These are phyloP conservation scores for Mycosphaerella sp. DNA, from an alignment of 2,329 filamentous ascomycete genomes.

Conservation along the genomic window DNA sequence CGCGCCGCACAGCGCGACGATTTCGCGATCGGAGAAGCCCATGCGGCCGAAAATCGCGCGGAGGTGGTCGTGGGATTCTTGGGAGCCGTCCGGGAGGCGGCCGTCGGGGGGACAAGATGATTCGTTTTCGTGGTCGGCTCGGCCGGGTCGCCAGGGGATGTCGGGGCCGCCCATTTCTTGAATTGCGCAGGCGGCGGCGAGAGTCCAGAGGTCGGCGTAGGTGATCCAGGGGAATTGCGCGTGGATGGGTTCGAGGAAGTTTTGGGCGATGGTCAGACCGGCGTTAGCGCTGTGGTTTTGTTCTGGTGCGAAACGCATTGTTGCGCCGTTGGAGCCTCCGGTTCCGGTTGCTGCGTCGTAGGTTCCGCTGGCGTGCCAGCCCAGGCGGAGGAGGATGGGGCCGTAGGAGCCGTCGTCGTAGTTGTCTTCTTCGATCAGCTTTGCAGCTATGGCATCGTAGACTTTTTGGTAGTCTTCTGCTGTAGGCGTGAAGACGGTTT, in stretches of 20 bases:
- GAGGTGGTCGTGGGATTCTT: slow-evolving; percentile 75
- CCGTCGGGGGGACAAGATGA: slow-evolving; percentile 89
- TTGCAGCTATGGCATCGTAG: slow-evolving; percentile 76
- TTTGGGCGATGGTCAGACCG: slow-evolving; percentile 75
- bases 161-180: slow-evolving; percentile 91
- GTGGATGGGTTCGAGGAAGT: slow-evolving; percentile 92
- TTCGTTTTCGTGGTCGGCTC: slow-evolving; percentile 70
- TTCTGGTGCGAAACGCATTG: slow-evolving; percentile 92
- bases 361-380: slow-evolving; percentile 91
- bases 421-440: slow-evolving; percentile 80
- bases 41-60: slow-evolving; percentile 92
- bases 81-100: slow-evolving; percentile 73
- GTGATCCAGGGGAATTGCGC: slow-evolving; percentile 88
- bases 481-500: slow-evolving; percentile 60
- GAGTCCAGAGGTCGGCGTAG: slow-evolving; percentile 96
- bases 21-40: slow-evolving; percentile 96
- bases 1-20: slow-evolving; percentile 80
- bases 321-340: slow-evolving; percentile 91
- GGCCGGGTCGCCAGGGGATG: slow-evolving; percentile 84
- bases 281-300: slow-evolving; percentile 88
- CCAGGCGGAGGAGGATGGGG: slow-evolving; percentile 81
- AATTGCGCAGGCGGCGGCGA: slow-evolving; percentile 75
- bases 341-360: slow-evolving; percentile 83
- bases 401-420: slow-evolving; percentile 97
- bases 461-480: slow-evolving; percentile 92